Conservation (phyloP, 768 basidiomycete species). For the Lepiota subincarnata region DNA sequence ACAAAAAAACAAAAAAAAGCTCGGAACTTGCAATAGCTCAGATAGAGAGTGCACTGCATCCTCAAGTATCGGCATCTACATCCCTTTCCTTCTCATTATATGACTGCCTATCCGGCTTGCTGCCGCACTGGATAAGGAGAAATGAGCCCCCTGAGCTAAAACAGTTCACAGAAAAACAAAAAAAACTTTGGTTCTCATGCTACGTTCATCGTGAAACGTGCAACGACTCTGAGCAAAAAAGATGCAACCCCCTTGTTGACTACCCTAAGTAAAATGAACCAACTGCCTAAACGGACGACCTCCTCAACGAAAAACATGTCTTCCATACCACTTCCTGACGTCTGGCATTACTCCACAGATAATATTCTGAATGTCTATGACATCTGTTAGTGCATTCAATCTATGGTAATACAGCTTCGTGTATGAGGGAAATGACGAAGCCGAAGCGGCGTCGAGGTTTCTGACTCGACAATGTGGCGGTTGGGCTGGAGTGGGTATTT, state of each 20-base stretch:
- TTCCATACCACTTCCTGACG: not conserved
- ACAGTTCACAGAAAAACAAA: not conserved
- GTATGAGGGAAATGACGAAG: too few species aligned
- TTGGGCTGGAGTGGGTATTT: too few species aligned
- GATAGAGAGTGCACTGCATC: too few species aligned
- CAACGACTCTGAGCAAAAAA: not conserved
- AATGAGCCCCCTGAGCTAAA: constrained; percentile 5
- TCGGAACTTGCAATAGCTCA: too few species aligned
- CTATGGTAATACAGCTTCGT: not conserved
- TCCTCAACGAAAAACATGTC: not conserved
- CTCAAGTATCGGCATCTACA: too few species aligned
- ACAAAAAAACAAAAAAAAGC: too few species aligned
- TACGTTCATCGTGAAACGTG: not conserved
- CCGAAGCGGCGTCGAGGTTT: not conserved
- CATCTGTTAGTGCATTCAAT: too few species aligned
- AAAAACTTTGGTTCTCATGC: too few species aligned
- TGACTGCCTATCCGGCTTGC: not conserved
- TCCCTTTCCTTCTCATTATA: too few species aligned
- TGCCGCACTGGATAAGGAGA: not conserved
- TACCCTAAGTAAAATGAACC: not conserved
- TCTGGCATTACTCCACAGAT: not conserved
- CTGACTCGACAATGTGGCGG: not conserved
- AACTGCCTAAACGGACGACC: not conserved
- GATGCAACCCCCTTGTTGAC: too few species aligned
- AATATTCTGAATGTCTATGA: too few species aligned